Percentiles rank a stretch among this genome's conserved stretches.
Evolutionary conservation across 805 yeast genomes (phyloP).

Genomic region (Teunomyces atbi): DNA sequence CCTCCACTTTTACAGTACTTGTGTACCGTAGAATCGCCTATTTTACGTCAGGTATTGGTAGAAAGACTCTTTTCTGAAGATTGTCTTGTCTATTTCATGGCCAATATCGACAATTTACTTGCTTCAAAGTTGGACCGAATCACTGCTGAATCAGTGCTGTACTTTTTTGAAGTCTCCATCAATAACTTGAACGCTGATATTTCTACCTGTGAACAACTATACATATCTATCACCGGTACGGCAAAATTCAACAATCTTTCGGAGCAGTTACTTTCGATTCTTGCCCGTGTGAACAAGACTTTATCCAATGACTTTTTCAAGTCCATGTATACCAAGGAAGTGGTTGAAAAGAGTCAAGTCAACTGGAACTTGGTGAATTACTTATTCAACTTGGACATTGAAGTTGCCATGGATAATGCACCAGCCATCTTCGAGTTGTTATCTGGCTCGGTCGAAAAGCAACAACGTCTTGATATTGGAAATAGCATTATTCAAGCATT

Average conservation of each 20-base stretch:
- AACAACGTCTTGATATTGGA: conserved; percentile 15
- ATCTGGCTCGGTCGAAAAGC: conserved; percentile 3
- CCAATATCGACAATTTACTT: conserved; percentile 30
- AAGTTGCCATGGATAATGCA: conserved; percentile 51
- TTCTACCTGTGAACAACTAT: conserved; percentile 47
- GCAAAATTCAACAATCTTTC: conserved; percentile 37
- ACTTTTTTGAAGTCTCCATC: conserved; percentile 27
- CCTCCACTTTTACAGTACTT: conserved; percentile 5
- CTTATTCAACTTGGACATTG: conserved; percentile 54
- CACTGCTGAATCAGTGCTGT: conserved; percentile 11
- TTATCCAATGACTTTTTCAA: conserved; percentile 53
- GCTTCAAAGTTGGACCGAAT: conserved; percentile 13
- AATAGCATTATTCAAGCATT: conserved; percentile 45
- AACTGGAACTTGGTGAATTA: conserved; percentile 49
- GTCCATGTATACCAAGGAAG: conserved; percentile 33
- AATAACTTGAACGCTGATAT: conserved; percentile 29
- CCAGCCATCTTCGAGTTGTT: conserved; percentile 26
- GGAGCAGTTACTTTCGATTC: conserved; percentile 42
- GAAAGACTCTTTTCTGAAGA: conserved; percentile 16
- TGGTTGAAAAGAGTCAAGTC: conserved; percentile 17
- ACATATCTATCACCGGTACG: conserved; percentile 34
- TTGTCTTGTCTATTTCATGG: conserved; percentile 16
- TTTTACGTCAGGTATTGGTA: conserved; percentile 3
- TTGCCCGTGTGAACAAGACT: conserved; percentile 52
- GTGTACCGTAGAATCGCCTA: not conserved